A percentile compares a stretch with the other conserved stretches of the same genome.
phyloP scores from a whole-genome alignment of 202 grass and related monocot species.

The Schoenoplectus tabernaemontani region DNA sequence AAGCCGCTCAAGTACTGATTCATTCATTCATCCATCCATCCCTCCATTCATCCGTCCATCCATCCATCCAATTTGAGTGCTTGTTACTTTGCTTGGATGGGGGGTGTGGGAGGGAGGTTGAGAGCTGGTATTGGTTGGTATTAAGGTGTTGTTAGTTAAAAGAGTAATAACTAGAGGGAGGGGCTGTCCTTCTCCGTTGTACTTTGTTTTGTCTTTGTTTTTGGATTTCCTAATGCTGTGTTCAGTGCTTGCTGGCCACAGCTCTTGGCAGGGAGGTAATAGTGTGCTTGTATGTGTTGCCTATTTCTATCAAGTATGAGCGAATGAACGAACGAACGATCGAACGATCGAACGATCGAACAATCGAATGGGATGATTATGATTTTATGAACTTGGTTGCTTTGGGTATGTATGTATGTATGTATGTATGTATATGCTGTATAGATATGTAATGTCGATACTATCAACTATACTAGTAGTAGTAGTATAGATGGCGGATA shows the following conservation, averaged over 20 bases:
- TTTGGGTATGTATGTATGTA: not conserved
- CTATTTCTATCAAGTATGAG: not conserved
- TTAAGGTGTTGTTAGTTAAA: not conserved
- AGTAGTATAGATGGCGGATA: too few relatives aligned
- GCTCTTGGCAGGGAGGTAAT: not conserved
- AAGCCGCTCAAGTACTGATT: slow-evolving; percentile 38
- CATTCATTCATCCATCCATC: not conserved
- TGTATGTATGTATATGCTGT: not conserved
- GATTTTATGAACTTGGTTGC: not conserved
- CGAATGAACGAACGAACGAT: not conserved
- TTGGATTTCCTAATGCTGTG: slow-evolving; percentile 3
- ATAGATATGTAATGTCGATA: too few relatives aligned
- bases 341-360: too few relatives aligned
- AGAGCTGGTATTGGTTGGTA: not conserved
- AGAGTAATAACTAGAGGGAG: not conserved
- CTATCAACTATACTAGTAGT: too few relatives aligned
- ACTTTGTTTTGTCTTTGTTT: not conserved
- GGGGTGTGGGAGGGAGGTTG: not conserved
- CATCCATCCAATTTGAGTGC: not conserved
- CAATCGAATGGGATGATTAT: not conserved
- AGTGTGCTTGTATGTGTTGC: not conserved
- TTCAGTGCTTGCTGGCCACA: not conserved
- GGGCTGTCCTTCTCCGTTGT: not conserved
- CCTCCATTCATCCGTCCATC: not conserved
- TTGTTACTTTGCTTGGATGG: not conserved